A percentile compares a stretch with the other conserved stretches of the same genome.
phyloP scores from a whole-genome alignment of 345 rosid genomes.

The Jatropha curcas region DNA sequence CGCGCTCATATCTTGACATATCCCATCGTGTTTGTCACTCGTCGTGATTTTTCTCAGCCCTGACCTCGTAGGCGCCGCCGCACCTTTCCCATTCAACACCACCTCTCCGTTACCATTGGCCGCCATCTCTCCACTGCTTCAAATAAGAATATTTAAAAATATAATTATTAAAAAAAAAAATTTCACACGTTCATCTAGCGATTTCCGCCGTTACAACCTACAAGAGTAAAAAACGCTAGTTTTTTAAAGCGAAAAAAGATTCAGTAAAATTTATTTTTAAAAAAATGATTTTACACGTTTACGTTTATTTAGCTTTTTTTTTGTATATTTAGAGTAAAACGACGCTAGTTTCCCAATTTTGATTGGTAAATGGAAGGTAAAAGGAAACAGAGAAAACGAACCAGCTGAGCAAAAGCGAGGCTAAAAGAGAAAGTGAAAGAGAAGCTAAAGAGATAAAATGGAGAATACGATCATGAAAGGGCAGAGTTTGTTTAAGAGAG shows the following conservation, averaged over 20 bases:
- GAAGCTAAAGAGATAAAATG: background rate
- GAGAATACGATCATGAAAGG: slow-evolving; percentile 11
- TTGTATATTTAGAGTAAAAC: no score
- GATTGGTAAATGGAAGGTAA: background rate
- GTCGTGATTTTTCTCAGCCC: slow-evolving; percentile 58
- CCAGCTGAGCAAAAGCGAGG: slow-evolving; percentile 12
- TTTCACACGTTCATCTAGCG: no score
- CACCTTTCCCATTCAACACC: slow-evolving; percentile 27
- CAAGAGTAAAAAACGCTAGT: no score
- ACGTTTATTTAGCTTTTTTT: no score
- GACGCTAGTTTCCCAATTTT: background rate
- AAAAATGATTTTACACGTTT: no score
- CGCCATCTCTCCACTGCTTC: slow-evolving; percentile 32
- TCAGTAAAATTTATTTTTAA: no score
- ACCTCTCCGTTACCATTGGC: slow-evolving; percentile 37
- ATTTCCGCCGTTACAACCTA: no score
- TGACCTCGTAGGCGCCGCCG: slow-evolving; percentile 18
- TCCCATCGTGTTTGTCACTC: slow-evolving; percentile 32
- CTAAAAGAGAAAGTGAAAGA: background rate
- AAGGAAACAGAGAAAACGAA: background rate
- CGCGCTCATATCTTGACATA: slow-evolving; percentile 74
- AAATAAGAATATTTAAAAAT: background rate
- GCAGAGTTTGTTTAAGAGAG: background rate
- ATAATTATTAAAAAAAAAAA: background rate
- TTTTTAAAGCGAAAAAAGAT: no score